A percentile compares a stretch with the other conserved stretches of the same genome.
phyloP scores from a whole-genome alignment of 352 stramenopile genomes.

The Globisporangium rhizosaccharum region DNA sequence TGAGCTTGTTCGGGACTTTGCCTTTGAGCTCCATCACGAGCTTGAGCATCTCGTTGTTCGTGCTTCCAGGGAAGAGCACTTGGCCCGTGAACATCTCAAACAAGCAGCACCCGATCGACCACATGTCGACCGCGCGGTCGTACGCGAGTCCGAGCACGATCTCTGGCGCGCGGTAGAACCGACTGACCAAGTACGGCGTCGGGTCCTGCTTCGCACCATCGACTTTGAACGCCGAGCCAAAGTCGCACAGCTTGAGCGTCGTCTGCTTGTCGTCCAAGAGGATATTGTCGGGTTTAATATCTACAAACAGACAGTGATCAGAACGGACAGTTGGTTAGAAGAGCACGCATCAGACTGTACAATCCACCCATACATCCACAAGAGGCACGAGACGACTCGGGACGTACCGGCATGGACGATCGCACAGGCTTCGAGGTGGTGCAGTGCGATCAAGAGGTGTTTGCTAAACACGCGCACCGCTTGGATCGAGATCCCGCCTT shows the following conservation, averaged over 20 bases:
- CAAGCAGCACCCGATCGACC: conserved; percentile 95
- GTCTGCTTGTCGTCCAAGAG: conserved; percentile 94
- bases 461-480: conserved; percentile 83
- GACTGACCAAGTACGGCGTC: conserved; percentile 97
- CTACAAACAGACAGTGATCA: conserved; percentile 21
- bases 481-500: conserved; percentile 77
- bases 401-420: conserved; percentile 91
- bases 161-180: conserved; percentile 98
- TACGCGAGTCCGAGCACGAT: conserved; percentile 89
- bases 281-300: conserved; percentile 99
- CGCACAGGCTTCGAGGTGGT: conserved; percentile 57
- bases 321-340: not conserved
- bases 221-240: conserved; percentile 95
- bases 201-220: conserved; percentile 89
- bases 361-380: not conserved
- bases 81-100: conserved; percentile 98
- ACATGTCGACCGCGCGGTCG: conserved; percentile 97
- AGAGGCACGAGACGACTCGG: not conserved
- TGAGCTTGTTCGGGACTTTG: conserved; percentile 81
- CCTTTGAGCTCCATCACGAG: conserved; percentile 96
- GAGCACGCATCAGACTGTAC: not conserved
- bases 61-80: conserved; percentile 95
- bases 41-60: conserved; percentile 98
- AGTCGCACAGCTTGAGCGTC: conserved; percentile 96
- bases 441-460: conserved; percentile 73